phyloP scores from a whole-genome alignment of 805 yeast species.

The Myxozyma sirexii region DNA sequence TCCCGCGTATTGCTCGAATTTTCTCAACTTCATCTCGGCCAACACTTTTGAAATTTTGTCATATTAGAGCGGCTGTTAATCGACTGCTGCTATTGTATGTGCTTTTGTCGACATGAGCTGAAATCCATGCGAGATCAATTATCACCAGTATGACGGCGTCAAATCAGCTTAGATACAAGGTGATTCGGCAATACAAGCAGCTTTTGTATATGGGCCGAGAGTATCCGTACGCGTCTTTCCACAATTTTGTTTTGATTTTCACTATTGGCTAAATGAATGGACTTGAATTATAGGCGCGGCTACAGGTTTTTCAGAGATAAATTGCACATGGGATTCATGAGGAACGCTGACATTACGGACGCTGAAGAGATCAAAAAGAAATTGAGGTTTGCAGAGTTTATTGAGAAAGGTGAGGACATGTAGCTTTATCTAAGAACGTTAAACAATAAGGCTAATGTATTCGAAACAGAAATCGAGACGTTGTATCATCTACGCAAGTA shows the following conservation, averaged over 20 bases:
- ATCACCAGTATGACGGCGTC: not conserved
- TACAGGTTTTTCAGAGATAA: conserved; percentile 39
- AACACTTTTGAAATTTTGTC: too few species aligned
- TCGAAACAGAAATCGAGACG: conserved; percentile 41
- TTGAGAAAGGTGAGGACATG: conserved; percentile 37
- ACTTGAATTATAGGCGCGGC: conserved; percentile 34
- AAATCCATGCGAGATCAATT: not conserved
- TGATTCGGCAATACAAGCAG: conserved; percentile 41
- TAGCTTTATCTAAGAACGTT: not conserved
- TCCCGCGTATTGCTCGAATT: too few species aligned
- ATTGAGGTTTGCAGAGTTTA: conserved; percentile 44
- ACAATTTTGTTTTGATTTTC: not conserved
- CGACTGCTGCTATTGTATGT: too few species aligned
- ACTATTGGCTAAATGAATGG: not conserved
- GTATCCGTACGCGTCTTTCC: conserved; percentile 41
- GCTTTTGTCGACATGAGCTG: not conserved
- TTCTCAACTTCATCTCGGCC: too few species aligned
- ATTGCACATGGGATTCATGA: conserved; percentile 41
- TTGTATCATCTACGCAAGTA: conserved; percentile 43
- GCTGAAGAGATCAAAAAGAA: conserved; percentile 40
- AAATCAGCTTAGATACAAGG: conserved; percentile 14
- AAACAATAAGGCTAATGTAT: too few species aligned
- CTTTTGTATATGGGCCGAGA: conserved; percentile 45
- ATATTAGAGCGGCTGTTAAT: too few species aligned
- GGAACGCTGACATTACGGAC: conserved; percentile 36